phyloP scores from a whole-genome alignment of 2,329 filamentous ascomycete species.

The Colletotrichum limetticola region DNA sequence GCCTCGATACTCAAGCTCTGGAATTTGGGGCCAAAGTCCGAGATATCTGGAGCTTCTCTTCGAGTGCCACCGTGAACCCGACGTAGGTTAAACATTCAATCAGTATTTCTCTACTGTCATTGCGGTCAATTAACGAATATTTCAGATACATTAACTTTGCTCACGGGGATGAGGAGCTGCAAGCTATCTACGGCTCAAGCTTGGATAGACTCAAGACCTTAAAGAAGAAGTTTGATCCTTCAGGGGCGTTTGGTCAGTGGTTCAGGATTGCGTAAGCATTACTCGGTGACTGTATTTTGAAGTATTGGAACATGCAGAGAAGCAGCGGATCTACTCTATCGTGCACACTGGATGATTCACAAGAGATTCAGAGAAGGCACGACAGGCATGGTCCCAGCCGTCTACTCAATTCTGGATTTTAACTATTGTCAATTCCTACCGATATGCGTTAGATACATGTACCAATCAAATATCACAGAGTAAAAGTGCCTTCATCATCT shows the following conservation, averaged over 20 bases:
- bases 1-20: conserved; percentile 46
- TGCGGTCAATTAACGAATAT: fast-evolving
- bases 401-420: too few relatives aligned
- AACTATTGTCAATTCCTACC: too few relatives aligned
- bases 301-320: not conserved
- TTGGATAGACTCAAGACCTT: conserved; percentile 39
- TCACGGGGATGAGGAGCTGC: conserved; percentile 43
- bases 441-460: too few relatives aligned
- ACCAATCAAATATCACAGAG: too few relatives aligned
- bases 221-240: conserved; percentile 43
- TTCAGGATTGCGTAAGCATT: conserved; percentile 31
- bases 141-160: conserved; percentile 42
- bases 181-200: conserved; percentile 40
- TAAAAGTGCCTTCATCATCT: too few relatives aligned
- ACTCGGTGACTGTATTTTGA: not conserved
- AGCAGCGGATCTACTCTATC: not conserved
- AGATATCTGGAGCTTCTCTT: conserved; percentile 40
- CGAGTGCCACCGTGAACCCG: conserved; percentile 33
- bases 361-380: too few relatives aligned
- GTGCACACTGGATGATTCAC: not conserved
- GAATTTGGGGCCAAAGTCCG: conserved; percentile 45
- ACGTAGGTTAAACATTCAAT: conserved; percentile 37
- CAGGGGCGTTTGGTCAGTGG: conserved; percentile 43
- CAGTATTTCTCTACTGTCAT: not conserved
- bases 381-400: too few relatives aligned